Conservation (phyloP, 768 basidiomycete genomes). For the Pseudohyphozyma bogoriensis region DNA sequence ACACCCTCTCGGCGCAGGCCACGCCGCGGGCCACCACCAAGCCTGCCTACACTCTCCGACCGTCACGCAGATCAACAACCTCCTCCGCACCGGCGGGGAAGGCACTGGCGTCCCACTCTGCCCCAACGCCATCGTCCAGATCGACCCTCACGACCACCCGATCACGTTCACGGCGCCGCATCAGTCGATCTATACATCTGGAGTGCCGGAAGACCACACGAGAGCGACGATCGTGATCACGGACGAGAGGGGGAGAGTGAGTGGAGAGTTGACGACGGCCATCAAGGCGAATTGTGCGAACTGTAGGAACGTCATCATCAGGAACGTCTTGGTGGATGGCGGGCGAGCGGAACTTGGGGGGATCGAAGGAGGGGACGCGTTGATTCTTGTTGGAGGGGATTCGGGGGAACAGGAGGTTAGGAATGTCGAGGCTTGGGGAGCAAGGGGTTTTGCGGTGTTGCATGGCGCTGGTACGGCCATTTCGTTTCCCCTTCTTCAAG, state of each 20-base stretch:
- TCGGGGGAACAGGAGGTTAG: constrained; percentile 17
- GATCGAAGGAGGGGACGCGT: constrained; percentile 21
- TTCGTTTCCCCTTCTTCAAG: neutral
- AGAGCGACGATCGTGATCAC: constrained; percentile 21
- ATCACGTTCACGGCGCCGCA: constrained; percentile 22
- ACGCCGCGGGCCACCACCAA: too few relatives aligned
- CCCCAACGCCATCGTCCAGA: constrained; percentile 12
- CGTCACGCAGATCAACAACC: constrained; percentile 13
- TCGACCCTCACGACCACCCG: constrained; percentile 16
- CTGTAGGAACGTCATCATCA: constrained; percentile 4
- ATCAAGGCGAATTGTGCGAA: constrained; percentile 15
- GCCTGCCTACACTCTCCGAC: constrained; percentile 18
- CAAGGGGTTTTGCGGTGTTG: constrained; percentile 18
- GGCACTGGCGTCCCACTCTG: constrained; percentile 15
- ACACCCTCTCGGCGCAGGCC: too few relatives aligned
- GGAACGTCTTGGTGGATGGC: constrained; percentile 20
- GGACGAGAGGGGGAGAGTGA: neutral
- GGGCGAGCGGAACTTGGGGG: constrained; percentile 13
- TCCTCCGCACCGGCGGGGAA: constrained; percentile 13
- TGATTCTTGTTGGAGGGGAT: constrained; percentile 18
- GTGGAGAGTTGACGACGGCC: constrained; percentile 22
- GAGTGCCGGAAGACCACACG: constrained; percentile 17
- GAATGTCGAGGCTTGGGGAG: constrained; percentile 15
- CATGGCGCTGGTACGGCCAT: constrained; percentile 12
- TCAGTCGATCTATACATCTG: constrained; percentile 16